Percentiles rank a stretch among this genome's conserved stretches.
These are phyloP conservation scores for Monilinia aucupariae DNA, from an alignment of 2,329 filamentous ascomycete species.

Conservation along the genomic window DNA sequence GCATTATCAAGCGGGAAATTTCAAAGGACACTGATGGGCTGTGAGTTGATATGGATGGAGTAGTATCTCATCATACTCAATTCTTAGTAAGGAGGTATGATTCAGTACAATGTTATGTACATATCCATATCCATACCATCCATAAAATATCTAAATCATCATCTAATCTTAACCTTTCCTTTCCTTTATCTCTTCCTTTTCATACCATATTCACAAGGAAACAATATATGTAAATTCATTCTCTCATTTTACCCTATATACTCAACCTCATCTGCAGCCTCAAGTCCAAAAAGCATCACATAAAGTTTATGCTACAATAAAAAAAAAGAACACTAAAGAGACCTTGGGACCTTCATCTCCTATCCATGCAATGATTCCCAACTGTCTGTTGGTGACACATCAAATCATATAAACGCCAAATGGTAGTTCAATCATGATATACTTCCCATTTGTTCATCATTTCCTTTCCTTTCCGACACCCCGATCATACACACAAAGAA, in stretches of 20 bases:
- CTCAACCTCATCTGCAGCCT: neutral
- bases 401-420: neutral
- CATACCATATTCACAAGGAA: neutral
- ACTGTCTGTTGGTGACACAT: neutral
- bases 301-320: neutral
- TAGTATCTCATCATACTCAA: neutral
- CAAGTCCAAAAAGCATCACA: neutral
- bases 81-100: neutral
- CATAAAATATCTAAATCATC: no score
- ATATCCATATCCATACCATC: neutral
- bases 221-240: neutral
- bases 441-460: neutral
- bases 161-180: neutral
- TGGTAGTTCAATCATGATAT: neutral
- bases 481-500: neutral
- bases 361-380: no score
- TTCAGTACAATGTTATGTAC: neutral
- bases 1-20: neutral
- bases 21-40: neutral
- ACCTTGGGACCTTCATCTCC: neutral
- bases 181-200: neutral
- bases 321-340: slow-evolving; percentile 10
- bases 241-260: neutral
- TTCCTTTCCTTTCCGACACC: neutral
- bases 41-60: neutral